Evolutionary conservation across 495 filamentous ascomycete species (phyloP), one percentile per base, ranked within the genome.

Genomic region (Hypoxylon trugodes): DNA sequence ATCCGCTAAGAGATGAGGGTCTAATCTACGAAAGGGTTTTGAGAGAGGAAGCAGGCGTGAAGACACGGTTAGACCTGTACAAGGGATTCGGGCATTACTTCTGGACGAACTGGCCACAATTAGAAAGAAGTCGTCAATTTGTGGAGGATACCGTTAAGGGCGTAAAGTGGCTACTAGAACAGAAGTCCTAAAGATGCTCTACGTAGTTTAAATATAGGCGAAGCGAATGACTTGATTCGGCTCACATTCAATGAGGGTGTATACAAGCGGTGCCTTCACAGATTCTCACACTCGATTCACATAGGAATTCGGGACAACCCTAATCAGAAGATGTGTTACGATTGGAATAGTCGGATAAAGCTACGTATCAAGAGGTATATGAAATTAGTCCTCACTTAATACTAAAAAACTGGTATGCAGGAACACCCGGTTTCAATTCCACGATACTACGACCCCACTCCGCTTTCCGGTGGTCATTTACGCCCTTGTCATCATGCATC

Each of bases 51-150:
- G 61, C 47, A 7, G 69, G 69, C 0, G 57, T 79, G 6, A 58
- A 66, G 52, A 79, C 77, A 6, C 47, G 57, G 40, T 25, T 73
- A 9, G 73, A 77, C 61, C 9, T 80, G 1, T 81, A 77, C 51
- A 72, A 74, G 41, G 79, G 78, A 0, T 68, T 80, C n/a, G 76
- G 75, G 16, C 77, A 81, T 70, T 72, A 73, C 7, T 79, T 79
- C 33, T 79, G 77, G 79, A 68, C 66, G 1, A 73, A 69, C 25
- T 74, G 42, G 51, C 67, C 68, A 24, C 38, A 66, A 22, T 24
- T 69, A 6, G 57, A 61, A 1, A 62, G 13, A 21, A 69, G 66
- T 33, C 55, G 62, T 2, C 47, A 62, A 25, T 66, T 69, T 21
- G 61, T 66, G 18, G 66, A 69, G 32, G 66, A 69, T 16, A 69